Evolutionary conservation across 805 yeast species (phyloP).

Genomic region (Alloascoidea hylecoeti): DNA sequence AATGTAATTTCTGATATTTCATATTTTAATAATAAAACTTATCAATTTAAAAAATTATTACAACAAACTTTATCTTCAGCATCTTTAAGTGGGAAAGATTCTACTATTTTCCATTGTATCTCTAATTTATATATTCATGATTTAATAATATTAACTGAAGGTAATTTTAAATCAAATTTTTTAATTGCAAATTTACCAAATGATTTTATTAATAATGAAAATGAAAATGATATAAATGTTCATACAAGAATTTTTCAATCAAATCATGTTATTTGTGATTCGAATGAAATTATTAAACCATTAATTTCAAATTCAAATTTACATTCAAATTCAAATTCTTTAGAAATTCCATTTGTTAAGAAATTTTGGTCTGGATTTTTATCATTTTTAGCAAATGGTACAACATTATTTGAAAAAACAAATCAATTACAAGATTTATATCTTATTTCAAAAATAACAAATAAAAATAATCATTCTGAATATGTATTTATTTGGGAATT

Average conservation of each 20-base stretch:
- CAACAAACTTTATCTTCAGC: background rate
- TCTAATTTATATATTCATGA: background rate
- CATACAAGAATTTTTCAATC: background rate
- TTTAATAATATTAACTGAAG: background rate
- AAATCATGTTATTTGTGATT: background rate
- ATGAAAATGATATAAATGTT: too few relatives aligned
- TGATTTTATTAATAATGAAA: background rate
- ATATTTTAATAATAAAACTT: background rate
- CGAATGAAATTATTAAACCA: too few relatives aligned
- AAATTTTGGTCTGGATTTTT: background rate
- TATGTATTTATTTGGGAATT: background rate
- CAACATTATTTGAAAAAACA: slow-evolving; percentile 1
- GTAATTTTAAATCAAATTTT: background rate
- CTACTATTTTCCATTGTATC: background rate
- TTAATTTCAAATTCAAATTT: too few relatives aligned
- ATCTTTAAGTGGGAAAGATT: too few relatives aligned
- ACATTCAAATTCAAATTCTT: background rate
- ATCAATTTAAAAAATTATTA: background rate
- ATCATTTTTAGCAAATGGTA: background rate
- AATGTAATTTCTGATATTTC: background rate
- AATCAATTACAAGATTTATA: background rate
- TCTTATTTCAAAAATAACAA: background rate
- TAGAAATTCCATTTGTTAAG: background rate
- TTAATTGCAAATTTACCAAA: background rate
- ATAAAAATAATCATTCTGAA: background rate